Conservation (phyloP, 164 flowering plant genomes). For the Nelumbo lutea region DNA sequence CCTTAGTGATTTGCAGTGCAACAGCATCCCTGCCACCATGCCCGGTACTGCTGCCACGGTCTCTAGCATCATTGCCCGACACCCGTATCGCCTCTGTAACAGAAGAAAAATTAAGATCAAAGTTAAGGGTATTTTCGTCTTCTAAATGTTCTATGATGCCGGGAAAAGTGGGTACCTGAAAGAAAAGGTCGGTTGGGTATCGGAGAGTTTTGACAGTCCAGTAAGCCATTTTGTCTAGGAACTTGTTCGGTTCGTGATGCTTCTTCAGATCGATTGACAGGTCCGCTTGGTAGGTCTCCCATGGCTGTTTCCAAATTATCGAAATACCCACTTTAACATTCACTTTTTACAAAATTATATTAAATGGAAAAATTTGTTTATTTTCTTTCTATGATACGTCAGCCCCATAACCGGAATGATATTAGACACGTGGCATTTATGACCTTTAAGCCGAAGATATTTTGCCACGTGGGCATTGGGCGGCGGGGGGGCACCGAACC, state of each 20-base stretch:
- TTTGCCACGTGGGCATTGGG: too few species aligned
- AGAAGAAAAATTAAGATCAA: too few species aligned
- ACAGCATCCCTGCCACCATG: slow-evolving; percentile 72
- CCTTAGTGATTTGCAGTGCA: not conserved
- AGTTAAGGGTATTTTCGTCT: too few species aligned
- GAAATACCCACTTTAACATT: too few species aligned
- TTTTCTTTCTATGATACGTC: too few species aligned
- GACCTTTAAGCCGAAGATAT: too few species aligned
- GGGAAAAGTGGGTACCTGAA: slow-evolving; percentile 48
- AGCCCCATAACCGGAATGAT: too few species aligned
- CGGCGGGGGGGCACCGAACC: not conserved
- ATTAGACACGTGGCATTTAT: too few species aligned
- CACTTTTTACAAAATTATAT: too few species aligned
- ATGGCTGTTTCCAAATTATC: slow-evolving; percentile 42
- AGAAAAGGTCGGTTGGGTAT: slow-evolving; percentile 74
- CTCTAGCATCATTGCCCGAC: slow-evolving; percentile 41
- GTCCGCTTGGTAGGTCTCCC: slow-evolving; percentile 77
- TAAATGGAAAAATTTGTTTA: too few species aligned
- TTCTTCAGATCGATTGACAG: slow-evolving; percentile 17
- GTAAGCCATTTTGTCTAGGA: slow-evolving; percentile 69
- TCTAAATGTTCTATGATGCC: not conserved
- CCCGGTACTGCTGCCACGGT: slow-evolving; percentile 62
- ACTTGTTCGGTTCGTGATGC: slow-evolving; percentile 60
- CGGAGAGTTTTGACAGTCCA: slow-evolving; percentile 72
- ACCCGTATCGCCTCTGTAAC: slow-evolving; percentile 63